Conservation (phyloP, 768 basidiomycete genomes). For the Mycena alexandri region DNA sequence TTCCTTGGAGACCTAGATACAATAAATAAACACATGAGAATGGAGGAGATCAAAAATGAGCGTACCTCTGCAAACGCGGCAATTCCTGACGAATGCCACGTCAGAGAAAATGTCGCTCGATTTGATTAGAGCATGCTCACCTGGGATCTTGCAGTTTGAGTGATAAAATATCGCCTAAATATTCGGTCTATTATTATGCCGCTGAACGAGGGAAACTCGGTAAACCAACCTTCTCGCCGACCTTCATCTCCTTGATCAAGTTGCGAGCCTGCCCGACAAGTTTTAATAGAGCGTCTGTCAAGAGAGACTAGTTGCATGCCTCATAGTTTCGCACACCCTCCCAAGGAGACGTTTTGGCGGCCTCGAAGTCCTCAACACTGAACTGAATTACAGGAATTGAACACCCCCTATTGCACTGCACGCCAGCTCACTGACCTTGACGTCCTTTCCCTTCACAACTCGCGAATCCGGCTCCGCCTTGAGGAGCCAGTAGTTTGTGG, state of each 20-base stretch:
- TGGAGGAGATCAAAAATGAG: constrained; percentile 14
- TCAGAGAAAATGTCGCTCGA: constrained; percentile 19
- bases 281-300: too few relatives aligned
- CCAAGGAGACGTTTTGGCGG: constrained; percentile 78
- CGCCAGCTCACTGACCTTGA: constrained; percentile 64
- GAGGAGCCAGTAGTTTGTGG: constrained; percentile 74
- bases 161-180: constrained; percentile 86
- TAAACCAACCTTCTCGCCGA: constrained; percentile 74
- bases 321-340: constrained; percentile 91
- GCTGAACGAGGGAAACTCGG: neutral
- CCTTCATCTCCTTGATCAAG: constrained; percentile 84
- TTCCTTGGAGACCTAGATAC: constrained; percentile 75
- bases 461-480: constrained; percentile 91
- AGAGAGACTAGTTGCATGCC: constrained; percentile 81
- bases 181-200: neutral
- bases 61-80: constrained; percentile 85
- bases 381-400: constrained; percentile 60
- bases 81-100: constrained; percentile 61
- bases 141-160: constrained; percentile 87
- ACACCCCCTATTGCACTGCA: neutral
- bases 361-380: constrained; percentile 88
- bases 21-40: constrained; percentile 15
- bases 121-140: constrained; percentile 51
- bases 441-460: constrained; percentile 88
- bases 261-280: too few relatives aligned